Base-by-base conservation (phyloP, 768 basidiomycete species). In the Tylopilus balloui region DNA sequence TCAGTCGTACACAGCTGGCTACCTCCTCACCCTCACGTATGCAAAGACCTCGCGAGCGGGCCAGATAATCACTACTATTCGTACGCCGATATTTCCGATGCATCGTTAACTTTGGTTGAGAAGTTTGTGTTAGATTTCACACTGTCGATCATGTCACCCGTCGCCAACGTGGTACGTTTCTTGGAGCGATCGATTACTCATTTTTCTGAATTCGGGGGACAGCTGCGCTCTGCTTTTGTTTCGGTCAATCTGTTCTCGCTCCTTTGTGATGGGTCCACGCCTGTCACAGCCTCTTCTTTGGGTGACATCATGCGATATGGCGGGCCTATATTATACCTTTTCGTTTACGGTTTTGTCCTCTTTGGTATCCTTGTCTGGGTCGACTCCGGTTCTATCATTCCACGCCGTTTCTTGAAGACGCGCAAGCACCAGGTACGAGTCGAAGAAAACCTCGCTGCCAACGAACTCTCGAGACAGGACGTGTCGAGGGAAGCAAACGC, bases 231-330 rank as follows among this genome's bases (percentile, higher is more conserved):
- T 0, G 77, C 78, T 3, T 73, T 92, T 17, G 78, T 92, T n/a
- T 86, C 88, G 0, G 73, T 86, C 54, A 89, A 90, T 58, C 65
- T 88, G 3, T 92, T 90, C 66, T 82, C 81, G 12, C 69, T 90
- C 3, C 76, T 88, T 3, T 89, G 88, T 58, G 68, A 81, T 49
- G 83, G 83, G 8, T 65, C 71, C 4, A 71, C 69, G 15, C 63
- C 70, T 1, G 73, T 81, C 23, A 75, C 74, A 0, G 52, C 74
- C 0, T 57, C 73, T 1, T 75, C 79, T 1, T 67, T 81, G 50
- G 79, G 80, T 8, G 57, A 67, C 25, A 78, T 91, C 50, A 67
- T 70, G 48, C 74, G 78, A 55, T 90, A 74, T 49, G 88, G 88
- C 4, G 84, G 86, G 10, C 88, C 88, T 1, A 88, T 90, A 51